Evolutionary conservation across 805 yeast genomes (phyloP), one percentile per base, ranked within the genome.

Genomic region (Huiozyma sinensis): DNA sequence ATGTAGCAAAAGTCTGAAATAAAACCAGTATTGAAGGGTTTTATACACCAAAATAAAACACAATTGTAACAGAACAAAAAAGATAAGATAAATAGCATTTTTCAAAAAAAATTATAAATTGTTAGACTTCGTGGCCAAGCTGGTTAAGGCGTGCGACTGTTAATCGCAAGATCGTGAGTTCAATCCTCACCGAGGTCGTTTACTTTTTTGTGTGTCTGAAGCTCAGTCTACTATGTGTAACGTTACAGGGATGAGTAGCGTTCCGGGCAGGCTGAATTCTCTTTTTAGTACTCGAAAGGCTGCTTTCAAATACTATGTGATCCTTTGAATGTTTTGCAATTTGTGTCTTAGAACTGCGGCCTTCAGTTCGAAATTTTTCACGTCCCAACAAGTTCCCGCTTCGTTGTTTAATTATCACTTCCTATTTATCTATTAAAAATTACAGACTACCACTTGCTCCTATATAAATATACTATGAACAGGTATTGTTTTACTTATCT

Each of bases 101-200:
- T 9, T 31, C 5, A 3, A 11, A 31, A 31, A 31, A 31, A 9
- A 3, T 30, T 31, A 9, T 11, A 31, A 34, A 8, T 10, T 11
- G 11, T 36, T 1, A 6, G 75, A 69, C 73, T 70, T 64, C 73
- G 68, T 71, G 76, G 76, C 76, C 77, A 72, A 72, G 76, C 65
- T 71, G 76, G 76, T 67, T 71, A 71, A 72, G 76, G 76, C 76
- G 74, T 71, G 75, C 76, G 76, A 72, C 76, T 72, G 76, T 72
- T 72, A 72, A 72, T 72, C 77, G 76, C 76, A 72, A 72, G 77
- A 72, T 69, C 77, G 76, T 60, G 76, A 72, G 76, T 72, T 72
- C 76, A 65, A 72, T 63, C 76, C 76, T 72, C 76, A 60, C 76
- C 69, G 73, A 60, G 76, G 75, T 71, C 76, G 76, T 13, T 29